A percentile compares a stretch with the other conserved stretches of the same genome.
Conservation (phyloP, 495 filamentous ascomycete genomes). For the Apiosordaria backusii region DNA sequence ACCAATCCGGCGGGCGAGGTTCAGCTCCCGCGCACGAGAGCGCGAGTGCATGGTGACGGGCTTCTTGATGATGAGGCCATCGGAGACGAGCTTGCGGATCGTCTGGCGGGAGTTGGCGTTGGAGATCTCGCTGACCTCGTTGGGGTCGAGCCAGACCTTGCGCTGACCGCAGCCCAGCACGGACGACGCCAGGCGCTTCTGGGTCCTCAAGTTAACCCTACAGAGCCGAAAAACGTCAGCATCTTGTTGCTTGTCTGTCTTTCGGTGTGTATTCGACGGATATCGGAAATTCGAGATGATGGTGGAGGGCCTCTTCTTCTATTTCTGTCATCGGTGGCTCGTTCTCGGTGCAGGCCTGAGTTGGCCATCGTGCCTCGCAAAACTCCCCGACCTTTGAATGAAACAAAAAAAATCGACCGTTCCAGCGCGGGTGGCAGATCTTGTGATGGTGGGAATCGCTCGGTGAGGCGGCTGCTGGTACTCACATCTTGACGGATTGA, state of each 20-base stretch:
- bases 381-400: not conserved
- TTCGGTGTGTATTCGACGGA: conserved; percentile 7
- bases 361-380: conserved; percentile 9
- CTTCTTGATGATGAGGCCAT: conserved; percentile 99
- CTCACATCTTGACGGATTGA: conserved; percentile 56
- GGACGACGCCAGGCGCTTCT: conserved; percentile 99
- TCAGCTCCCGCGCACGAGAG: conserved; percentile 86
- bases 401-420: conserved; percentile 8
- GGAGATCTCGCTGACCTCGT: conserved; percentile 98
- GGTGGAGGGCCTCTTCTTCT: not conserved
- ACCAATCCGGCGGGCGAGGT: conserved; percentile 82
- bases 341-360: not conserved
- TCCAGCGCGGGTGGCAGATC: conserved; percentile 8
- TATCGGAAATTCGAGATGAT: not conserved
- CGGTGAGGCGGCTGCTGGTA: conserved; percentile 19
- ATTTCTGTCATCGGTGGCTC: conserved; percentile 3
- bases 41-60: conserved; percentile 99
- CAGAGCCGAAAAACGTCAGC: conserved; percentile 35
- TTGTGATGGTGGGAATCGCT: not conserved
- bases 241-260: conserved; percentile 11
- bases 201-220: conserved; percentile 99
- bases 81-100: conserved; percentile 98
- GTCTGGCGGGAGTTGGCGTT: conserved; percentile 99
- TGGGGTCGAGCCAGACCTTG: conserved; percentile 99
- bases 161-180: conserved; percentile 97